Evolutionary conservation across 495 filamentous ascomycete species (phyloP).

Genomic region (Usnea hakonensis): DNA sequence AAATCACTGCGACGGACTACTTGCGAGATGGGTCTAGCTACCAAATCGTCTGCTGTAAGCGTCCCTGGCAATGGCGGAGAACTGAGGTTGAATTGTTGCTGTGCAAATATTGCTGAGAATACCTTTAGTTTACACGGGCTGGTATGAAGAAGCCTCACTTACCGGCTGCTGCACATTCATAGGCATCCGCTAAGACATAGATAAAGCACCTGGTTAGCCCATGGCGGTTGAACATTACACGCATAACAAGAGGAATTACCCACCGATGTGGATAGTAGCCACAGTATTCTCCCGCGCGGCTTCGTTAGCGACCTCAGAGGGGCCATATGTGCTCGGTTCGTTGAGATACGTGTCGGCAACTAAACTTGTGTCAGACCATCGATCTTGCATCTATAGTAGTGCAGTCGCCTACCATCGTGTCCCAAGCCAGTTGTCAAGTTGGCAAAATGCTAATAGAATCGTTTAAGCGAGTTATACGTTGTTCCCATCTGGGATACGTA

Average conservation of each 20-base stretch:
- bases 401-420: neutral
- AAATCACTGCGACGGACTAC: accelerated
- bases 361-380: neutral
- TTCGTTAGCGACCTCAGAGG: neutral
- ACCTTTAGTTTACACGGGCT: neutral
- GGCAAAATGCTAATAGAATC: neutral
- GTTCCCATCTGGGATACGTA: neutral
- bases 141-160: neutral
- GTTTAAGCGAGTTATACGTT: neutral
- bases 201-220: neutral
- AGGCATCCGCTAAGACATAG: conserved; percentile 1
- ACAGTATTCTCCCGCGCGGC: neutral
- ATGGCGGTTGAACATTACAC: neutral
- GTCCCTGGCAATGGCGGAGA: neutral
- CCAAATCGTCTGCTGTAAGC: too few relatives aligned
- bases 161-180: neutral
- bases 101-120: neutral
- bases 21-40: too few relatives aligned
- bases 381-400: neutral
- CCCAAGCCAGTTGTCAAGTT: neutral
- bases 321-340: neutral
- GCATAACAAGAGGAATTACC: neutral
- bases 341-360: neutral
- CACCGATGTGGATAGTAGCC: neutral
- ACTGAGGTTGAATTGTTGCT: neutral